Evolutionary conservation across 108 stramenopile species (phyloP).

Genomic region (Cyclotella choctawhatcheeana): DNA sequence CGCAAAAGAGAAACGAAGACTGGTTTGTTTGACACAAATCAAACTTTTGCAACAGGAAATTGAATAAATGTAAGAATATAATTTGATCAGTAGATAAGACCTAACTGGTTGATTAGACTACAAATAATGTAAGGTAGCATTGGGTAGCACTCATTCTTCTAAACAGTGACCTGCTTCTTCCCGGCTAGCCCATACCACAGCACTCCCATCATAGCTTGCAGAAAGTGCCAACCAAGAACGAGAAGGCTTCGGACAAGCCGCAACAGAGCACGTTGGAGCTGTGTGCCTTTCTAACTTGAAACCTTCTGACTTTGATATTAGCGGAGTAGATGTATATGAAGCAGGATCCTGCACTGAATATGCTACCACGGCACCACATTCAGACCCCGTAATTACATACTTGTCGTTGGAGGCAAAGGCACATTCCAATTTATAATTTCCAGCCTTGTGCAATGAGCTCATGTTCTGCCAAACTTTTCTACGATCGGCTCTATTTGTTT

Average conservation of each 20-base stretch:
- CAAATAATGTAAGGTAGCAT: not conserved
- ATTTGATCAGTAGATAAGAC: too few relatives aligned
- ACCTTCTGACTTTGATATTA: not conserved
- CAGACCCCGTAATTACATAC: conserved; percentile 65
- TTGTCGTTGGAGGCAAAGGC: conserved; percentile 74
- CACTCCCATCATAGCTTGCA: conserved; percentile 75
- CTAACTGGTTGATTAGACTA: too few relatives aligned
- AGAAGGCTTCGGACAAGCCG: conserved; percentile 59
- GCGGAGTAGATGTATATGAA: not conserved
- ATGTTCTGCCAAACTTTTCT: conserved; percentile 30
- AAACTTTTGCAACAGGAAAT: not conserved
- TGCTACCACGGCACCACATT: conserved; percentile 72
- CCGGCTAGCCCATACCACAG: conserved; percentile 75
- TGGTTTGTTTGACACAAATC: not conserved
- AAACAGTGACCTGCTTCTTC: conserved; percentile 21
- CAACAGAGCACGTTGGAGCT: conserved; percentile 64
- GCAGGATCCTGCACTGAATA: conserved; percentile 43
- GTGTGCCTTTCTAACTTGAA: conserved; percentile 29
- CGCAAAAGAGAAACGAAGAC: not conserved
- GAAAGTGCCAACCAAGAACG: conserved; percentile 60
- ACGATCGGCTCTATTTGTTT: conserved; percentile 30
- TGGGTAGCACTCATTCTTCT: conserved; percentile 2
- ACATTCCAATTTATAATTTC: conserved; percentile 69
- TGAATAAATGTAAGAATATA: too few relatives aligned
- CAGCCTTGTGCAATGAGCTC: conserved; percentile 54